Evolutionary conservation across 495 filamentous ascomycete species (phyloP).

Genomic region (Podospora comata): DNA sequence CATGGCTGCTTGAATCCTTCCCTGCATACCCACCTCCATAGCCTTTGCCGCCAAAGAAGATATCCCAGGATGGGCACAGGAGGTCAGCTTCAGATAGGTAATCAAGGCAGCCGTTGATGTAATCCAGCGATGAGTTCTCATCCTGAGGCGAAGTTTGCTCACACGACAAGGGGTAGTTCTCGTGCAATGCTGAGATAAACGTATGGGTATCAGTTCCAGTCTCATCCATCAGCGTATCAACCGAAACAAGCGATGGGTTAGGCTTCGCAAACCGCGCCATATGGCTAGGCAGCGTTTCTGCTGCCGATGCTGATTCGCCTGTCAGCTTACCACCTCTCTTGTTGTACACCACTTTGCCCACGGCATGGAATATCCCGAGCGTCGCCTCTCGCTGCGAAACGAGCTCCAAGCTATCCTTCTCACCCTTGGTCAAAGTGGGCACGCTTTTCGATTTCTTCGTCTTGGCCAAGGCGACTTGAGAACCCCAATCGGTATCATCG

Average conservation of each 20-base stretch:
- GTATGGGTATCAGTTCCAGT: conserved; percentile 85
- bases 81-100: conserved; percentile 83
- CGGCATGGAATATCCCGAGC: conserved; percentile 91
- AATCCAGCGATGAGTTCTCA: conserved; percentile 57
- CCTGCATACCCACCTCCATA: conserved; percentile 42
- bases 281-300: conserved; percentile 56
- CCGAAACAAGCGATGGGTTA: conserved; percentile 64
- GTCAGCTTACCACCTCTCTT: conserved; percentile 59
- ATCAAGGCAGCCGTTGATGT: conserved; percentile 71
- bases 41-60: conserved; percentile 49
- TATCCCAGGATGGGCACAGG: conserved; percentile 59
- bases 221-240: conserved; percentile 78
- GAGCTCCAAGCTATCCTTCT: conserved; percentile 65
- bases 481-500: conserved; percentile 62
- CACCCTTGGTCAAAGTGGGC: conserved; percentile 63
- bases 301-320: conserved; percentile 33
- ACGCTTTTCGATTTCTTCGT: conserved; percentile 54
- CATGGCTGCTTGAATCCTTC: conserved; percentile 60
- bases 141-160: conserved; percentile 51
- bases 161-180: conserved; percentile 89
- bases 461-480: conserved; percentile 59
- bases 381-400: conserved; percentile 82
- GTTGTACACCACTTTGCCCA: conserved; percentile 93
- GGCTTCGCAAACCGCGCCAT: conserved; percentile 59
- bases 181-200: conserved; percentile 88